Percentiles rank a stretch among this genome's conserved stretches.
Conservation (phyloP, 495 filamentous ascomycete genomes). For the Friedmanniomyces simplex region DNA sequence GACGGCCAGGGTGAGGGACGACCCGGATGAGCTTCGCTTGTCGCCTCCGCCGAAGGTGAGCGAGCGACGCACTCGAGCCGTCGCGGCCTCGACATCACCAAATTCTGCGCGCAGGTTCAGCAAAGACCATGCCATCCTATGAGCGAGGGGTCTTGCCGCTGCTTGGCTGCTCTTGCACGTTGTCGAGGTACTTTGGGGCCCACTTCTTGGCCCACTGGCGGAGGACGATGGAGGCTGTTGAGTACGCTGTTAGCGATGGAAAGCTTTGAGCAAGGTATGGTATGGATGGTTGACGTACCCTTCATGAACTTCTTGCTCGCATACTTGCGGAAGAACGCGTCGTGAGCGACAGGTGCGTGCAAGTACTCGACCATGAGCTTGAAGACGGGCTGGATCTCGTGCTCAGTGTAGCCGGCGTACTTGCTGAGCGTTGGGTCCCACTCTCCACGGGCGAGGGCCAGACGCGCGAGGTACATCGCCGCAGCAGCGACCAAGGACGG, state of each 20-base stretch:
- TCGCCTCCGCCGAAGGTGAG: constrained; percentile 2
- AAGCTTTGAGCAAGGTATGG: constrained; percentile 19
- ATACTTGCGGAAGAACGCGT: constrained; percentile 99
- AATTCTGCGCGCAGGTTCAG: constrained; percentile 1
- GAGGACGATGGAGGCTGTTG: constrained; percentile 74
- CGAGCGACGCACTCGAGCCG: constrained; percentile 1
- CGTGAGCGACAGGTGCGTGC: constrained; percentile 73
- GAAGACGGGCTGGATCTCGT: constrained; percentile 86
- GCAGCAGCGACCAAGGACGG: constrained; percentile 85
- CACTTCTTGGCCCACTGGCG: constrained; percentile 74
- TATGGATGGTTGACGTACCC: constrained; percentile 39
- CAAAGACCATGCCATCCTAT: constrained; percentile 6
- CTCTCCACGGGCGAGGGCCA: constrained; percentile 76
- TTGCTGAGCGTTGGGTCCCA: constrained; percentile 90
- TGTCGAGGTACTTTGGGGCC: constrained; percentile 19
- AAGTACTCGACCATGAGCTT: constrained; percentile 93
- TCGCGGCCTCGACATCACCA: neutral
- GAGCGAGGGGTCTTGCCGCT: constrained; percentile 18
- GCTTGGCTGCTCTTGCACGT: constrained; percentile 11
- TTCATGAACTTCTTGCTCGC: constrained; percentile 98
- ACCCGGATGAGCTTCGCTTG: neutral
- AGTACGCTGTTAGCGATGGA: neutral
- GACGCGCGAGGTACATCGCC: constrained; percentile 86
- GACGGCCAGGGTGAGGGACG: neutral
- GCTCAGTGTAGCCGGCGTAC: constrained; percentile 87